Base-by-base conservation (phyloP, 345 rosid genomes). In the Erodium maritimum region DNA sequence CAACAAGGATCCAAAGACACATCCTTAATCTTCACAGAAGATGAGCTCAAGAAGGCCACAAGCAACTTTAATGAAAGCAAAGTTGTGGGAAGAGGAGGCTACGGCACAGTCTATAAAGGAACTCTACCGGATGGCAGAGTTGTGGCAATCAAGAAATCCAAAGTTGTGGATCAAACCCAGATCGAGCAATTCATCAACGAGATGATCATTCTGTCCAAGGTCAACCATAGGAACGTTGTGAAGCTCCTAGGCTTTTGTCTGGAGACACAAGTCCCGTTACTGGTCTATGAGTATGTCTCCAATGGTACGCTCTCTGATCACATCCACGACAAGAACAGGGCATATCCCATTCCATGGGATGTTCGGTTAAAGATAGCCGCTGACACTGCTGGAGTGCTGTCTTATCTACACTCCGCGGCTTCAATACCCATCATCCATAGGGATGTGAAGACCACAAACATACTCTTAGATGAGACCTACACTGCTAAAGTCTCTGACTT, bases 81-180 rank as follows among this genome's bases (percentile, higher is more conserved):
- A 61, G 22, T 65, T 7, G 29, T 71, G 10, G 75, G 75, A 1
- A 57, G 58, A 62, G 75, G 67, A 2, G 74, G 74, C 0, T 70
- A 21, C 46, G 69, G 73, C 3, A 62, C 60, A 17, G 73, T 70
- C 5, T 70, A 55, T 53, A 64, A 61, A 48, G 74, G 74, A 57
- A 52, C 37, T 61, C 48, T 70, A 54, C 37, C 60, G 9, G 65
- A 61, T 6, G 54, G 57, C 5, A 57, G 21, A 23, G 19, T 18
- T n/a, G 66, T 70, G 6, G 74, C 74, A 1, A 56, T 65, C 55
- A 71, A 71, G 59, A 67, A 22, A 24, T 67, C 71, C 10, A 71
- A 55, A 25, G 62, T 61, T 1, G 53, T 71, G 16, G 75, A 67
- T 23, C 61, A 22, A 16, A 29, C 57, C 42, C 66, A 67, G 8